Evolutionary conservation across 441 rosid species (phyloP).

Genomic region (Pelargonium citronellum): DNA sequence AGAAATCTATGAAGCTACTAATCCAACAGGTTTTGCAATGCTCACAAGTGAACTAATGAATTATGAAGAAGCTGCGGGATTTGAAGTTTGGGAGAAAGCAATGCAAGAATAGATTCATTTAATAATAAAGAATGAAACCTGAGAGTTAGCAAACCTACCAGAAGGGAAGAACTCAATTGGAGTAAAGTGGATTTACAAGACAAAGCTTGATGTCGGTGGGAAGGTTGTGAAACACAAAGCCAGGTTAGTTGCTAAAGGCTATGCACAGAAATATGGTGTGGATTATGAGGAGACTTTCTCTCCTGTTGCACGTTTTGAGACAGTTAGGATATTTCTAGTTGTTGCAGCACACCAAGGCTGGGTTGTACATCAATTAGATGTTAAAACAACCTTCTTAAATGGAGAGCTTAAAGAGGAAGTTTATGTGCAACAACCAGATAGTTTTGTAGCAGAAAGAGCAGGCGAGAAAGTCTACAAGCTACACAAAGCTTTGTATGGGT

Average conservation of each 20-base stretch:
- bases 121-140: constrained; percentile 7
- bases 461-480: not conserved
- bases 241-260: constrained; percentile 13
- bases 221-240: constrained; percentile 11
- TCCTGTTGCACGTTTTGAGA: not conserved
- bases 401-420: constrained; percentile 11
- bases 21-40: no score
- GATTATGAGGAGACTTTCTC: not conserved
- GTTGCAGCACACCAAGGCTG: constrained; percentile 2
- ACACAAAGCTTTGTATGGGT: constrained; percentile 6
- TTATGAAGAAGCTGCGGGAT: not conserved
- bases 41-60: no score
- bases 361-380: constrained; percentile 7
- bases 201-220: constrained; percentile 5
- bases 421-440: constrained; percentile 9
- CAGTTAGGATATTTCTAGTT: not conserved
- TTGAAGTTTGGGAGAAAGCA: not conserved
- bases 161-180: not conserved
- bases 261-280: constrained; percentile 8
- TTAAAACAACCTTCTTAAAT: constrained; percentile 7
- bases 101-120: constrained; percentile 8
- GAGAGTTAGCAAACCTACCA: not conserved
- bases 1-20: not conserved
- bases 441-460: not conserved
- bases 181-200: constrained; percentile 13